Evolutionary conservation across 2,329 filamentous ascomycete species (phyloP), one percentile per base, ranked within the genome.

Genomic region (Aspergillus piperis): DNA sequence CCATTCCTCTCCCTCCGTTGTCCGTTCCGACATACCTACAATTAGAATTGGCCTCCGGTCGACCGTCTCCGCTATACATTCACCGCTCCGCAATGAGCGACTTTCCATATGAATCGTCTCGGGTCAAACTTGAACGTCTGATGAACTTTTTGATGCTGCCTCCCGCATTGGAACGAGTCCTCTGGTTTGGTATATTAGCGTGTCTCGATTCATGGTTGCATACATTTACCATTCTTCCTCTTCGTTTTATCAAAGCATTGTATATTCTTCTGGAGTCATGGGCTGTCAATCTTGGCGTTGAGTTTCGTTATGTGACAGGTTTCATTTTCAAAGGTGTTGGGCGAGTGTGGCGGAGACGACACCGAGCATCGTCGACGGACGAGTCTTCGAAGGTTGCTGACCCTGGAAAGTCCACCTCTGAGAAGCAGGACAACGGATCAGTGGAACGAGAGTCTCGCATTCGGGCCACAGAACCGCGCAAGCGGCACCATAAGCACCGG

Each of bases 201-300:
- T 99, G 95, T 76, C 82, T 99, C 5, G 95, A 99, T 74, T 90
- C 94, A 1, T 99, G 94, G 92, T 84, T 99, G 1, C 95, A 97
- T 77, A 96, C 92, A 0, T 96, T 99, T 69, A 99, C 95, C 0
- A 96, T 99, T 48, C 81, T 99, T 0, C 95, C 95, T 0, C 83
- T 99, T 61, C 86, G 95, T 2, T 98, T 99, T 68, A 75, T 90
- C 57, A 90, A 93, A 60, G 94, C 95, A 1, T 70, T 94, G 0
- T 86, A 86, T 19, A 87, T 98, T 2, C 78, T 99, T 25, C 75
- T 87, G 8, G 84, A 86, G 62, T 98, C 93, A 84, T 96, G 91
- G 91, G 82, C 77, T 2, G 86, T 89, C 36, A 85, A 92, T 21
- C 67, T 94, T 2, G 82, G 82, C 4, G 90, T 88, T 64, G 94